phyloP scores from a whole-genome alignment of 1,284 basidiomycete genomes.

The Boletus sp. region DNA sequence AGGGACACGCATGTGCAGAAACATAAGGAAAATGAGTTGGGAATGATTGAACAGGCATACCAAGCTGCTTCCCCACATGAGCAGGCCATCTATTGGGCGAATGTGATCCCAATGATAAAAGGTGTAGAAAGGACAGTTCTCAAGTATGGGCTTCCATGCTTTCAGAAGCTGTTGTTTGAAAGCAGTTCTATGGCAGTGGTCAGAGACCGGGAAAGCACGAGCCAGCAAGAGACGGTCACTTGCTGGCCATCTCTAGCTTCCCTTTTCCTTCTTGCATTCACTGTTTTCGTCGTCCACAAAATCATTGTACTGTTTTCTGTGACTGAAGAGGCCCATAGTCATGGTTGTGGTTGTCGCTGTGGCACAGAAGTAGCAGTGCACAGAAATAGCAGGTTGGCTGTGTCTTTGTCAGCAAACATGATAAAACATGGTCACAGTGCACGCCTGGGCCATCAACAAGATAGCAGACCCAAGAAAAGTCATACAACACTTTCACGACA shows the following conservation, averaged over 20 bases:
- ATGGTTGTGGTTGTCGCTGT: conserved; percentile 21
- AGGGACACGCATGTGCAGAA: conserved; percentile 8
- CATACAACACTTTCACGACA: conserved; percentile 50
- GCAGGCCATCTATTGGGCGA: conserved; percentile 93
- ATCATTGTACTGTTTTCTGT: conserved; percentile 45
- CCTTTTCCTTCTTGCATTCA: conserved; percentile 80
- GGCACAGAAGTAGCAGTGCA: conserved; percentile 27
- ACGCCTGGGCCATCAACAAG: conserved; percentile 53
- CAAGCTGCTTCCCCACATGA: conserved; percentile 86
- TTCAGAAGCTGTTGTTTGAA: conserved; percentile 99
- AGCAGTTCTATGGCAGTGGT: conserved; percentile 74
- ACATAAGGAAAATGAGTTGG: conserved; percentile 22
- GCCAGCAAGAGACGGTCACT: conserved; percentile 57
- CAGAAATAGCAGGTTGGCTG: not conserved
- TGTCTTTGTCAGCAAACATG: conserved; percentile 16
- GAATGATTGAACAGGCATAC: conserved; percentile 44
- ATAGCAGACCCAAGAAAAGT: conserved; percentile 50
- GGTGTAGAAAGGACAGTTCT: conserved; percentile 96
- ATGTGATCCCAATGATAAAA: conserved; percentile 93
- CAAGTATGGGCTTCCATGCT: conserved; percentile 98
- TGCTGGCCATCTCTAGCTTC: conserved; percentile 85
- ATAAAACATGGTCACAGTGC: conserved; percentile 57
- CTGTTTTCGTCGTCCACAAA: conserved; percentile 43
- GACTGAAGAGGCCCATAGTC: too few relatives aligned
- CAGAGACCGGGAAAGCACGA: conserved; percentile 12